Conservation (phyloP, 345 rosid species). For the Camelina sativa region DNA sequence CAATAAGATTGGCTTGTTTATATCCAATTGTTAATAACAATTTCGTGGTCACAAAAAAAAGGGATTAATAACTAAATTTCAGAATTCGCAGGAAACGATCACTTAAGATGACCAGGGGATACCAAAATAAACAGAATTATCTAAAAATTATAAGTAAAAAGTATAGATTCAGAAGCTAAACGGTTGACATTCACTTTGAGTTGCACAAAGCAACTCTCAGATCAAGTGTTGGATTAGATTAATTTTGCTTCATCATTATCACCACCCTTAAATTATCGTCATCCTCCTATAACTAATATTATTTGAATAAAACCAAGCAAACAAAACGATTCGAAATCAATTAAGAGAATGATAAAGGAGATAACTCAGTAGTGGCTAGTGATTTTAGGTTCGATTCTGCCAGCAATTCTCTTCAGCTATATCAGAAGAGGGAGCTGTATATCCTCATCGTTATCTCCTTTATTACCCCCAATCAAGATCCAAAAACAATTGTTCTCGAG, state of each 20-base stretch:
- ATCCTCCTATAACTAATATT: no score
- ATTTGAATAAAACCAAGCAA: no score
- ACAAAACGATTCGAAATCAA: no score
- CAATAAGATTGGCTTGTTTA: no score
- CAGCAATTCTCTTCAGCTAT: slow-evolving; percentile 41
- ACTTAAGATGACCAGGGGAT: no score
- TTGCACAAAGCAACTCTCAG: slow-evolving; percentile 38
- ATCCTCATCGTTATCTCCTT: slow-evolving; percentile 44
- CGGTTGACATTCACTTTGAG: background rate
- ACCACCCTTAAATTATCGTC: no score
- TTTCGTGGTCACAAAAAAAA: no score
- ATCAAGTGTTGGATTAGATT: slow-evolving; percentile 48
- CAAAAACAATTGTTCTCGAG: background rate
- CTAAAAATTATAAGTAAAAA: no score
- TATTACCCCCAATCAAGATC: background rate
- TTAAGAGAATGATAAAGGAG: background rate
- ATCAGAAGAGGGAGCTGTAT: slow-evolving; percentile 48
- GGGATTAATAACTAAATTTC: no score
- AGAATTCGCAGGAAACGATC: no score
- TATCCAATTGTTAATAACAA: no score
- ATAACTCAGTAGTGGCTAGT: slow-evolving; percentile 45
- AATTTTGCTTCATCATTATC: slow-evolving; percentile 43
- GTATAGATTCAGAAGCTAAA: slow-evolving; percentile 41
- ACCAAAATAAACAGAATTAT: no score
- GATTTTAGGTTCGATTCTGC: slow-evolving; percentile 51